These are phyloP conservation scores for Talaromyces stipitatus DNA, from an alignment of 495 filamentous ascomycete genomes.

Conservation along the genomic window DNA sequence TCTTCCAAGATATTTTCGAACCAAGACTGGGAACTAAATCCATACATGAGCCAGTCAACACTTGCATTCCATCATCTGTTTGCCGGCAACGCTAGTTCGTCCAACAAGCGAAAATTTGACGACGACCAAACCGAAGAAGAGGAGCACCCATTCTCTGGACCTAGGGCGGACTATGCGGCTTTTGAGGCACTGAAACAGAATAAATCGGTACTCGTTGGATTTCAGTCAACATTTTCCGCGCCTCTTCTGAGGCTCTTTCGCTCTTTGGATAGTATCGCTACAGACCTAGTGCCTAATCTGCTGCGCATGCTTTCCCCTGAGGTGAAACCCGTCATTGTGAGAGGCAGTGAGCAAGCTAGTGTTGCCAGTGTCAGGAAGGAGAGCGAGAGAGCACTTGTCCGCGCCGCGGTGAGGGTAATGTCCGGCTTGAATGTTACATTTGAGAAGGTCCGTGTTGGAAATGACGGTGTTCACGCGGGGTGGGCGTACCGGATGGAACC, in stretches of 20 bases:
- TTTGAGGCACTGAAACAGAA: slow-evolving; percentile 68
- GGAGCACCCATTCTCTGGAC: slow-evolving; percentile 68
- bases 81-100: slow-evolving; percentile 43
- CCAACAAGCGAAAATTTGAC: slow-evolving; percentile 19
- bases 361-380: slow-evolving; percentile 83
- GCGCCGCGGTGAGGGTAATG: slow-evolving; percentile 72
- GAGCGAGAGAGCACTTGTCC: slow-evolving; percentile 70
- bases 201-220: slow-evolving; percentile 42
- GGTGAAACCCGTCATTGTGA: slow-evolving; percentile 85
- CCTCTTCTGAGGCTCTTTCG: slow-evolving; percentile 67
- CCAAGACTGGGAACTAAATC: slow-evolving; percentile 82
- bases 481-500: slow-evolving; percentile 97
- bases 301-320: slow-evolving; percentile 77
- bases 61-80: slow-evolving; percentile 92
- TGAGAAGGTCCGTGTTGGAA: slow-evolving; percentile 73
- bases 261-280: slow-evolving; percentile 62
- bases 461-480: slow-evolving; percentile 44
- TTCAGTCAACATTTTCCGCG: slow-evolving; percentile 50
- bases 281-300: slow-evolving; percentile 77
- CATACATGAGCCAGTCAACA: slow-evolving; percentile 77
- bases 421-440: slow-evolving; percentile 70
- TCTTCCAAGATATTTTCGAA: slow-evolving; percentile 62
- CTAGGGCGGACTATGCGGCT: slow-evolving; percentile 69
- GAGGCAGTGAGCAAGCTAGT: slow-evolving; percentile 56
- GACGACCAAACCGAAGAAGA: slow-evolving; percentile 46